Conservation (phyloP, 2,329 filamentous ascomycete genomes). For the Cladosporium sp. region DNA sequence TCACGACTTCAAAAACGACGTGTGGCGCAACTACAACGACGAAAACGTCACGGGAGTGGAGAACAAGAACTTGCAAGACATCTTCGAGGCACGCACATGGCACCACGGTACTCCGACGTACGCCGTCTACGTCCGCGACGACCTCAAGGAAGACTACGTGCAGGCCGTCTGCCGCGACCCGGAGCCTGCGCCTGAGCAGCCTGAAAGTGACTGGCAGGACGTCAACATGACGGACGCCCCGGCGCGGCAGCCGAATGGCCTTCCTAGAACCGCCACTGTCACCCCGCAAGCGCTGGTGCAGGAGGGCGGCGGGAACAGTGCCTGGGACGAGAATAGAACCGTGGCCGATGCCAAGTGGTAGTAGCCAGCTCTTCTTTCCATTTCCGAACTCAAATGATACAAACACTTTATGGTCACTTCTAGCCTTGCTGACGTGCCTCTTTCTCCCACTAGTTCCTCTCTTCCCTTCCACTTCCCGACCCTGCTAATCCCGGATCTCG, state of each 20-base stretch:
- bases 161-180: conserved; percentile 38
- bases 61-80: conserved; percentile 49
- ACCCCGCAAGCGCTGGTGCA: background rate
- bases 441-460: too few relatives aligned
- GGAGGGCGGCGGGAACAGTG: background rate
- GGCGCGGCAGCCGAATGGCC: background rate
- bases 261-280: too few relatives aligned
- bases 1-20: conserved; percentile 72
- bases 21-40: conserved; percentile 96
- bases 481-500: too few relatives aligned
- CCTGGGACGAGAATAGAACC: conserved; percentile 1
- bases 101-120: conserved; percentile 74
- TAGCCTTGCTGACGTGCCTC: too few relatives aligned
- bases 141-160: conserved; percentile 56
- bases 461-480: too few relatives aligned
- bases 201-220: background rate
- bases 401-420: background rate
- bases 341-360: conserved; percentile 6
- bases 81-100: conserved; percentile 61
- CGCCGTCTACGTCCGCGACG: conserved; percentile 74
- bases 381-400: background rate
- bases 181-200: conserved; percentile 10
- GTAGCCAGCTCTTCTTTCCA: background rate
- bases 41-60: conserved; percentile 65
- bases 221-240: conserved; percentile 5